Base-by-base conservation (phyloP, 2,329 filamentous ascomycete genomes). In the Dactylellina haptotyla region DNA sequence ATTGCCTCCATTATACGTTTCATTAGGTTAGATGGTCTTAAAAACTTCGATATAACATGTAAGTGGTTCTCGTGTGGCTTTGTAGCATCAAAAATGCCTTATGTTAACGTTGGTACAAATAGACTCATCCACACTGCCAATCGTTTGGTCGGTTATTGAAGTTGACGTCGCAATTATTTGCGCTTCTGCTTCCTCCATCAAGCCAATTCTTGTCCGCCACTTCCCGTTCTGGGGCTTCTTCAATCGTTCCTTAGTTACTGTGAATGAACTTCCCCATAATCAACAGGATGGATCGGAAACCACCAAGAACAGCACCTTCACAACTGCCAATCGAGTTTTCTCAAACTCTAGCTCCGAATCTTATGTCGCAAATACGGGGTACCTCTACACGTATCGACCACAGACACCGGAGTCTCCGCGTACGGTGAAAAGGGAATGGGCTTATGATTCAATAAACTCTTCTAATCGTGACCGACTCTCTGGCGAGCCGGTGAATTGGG, bases 1-100 rank as follows among this genome's bases (percentile, higher is more conserved):
- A 61, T 65, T 8, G 69, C 69, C 14, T 73, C 69, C n/a, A 57
- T 73, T 2, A 39, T 73, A n/a, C 69, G 69, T 4, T 73, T 73
- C 10, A 43, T 73, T 4, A 73, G 62, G 26, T 20, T 73, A 10
- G 46, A 62, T 16, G 61, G 61, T 25, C 16, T 73, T 12, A 61
- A 32, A 48, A 30, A 65, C 14, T 66, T 73, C 30, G 69, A 73
- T 28, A 61, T 73, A n/a, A 73, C 69, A 9, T 73, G 69, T 73
- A 61, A 39, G 69, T 51, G 10, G 43, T 39, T 30, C 12, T 1
- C 16, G 14, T 8, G 5, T 20, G 5, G 28, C n/a, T 28, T 9
- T 23, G 30, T 39, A 39, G 23, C 16, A 16, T 18, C 18, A 4
- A 2, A 51, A 26, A 20, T 4, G n/a, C n/a, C n/a, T n/a, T n/a